Percentiles rank a stretch among this genome's conserved stretches.
phyloP scores from a whole-genome alignment of 768 basidiomycete genomes.

The Dentipellis sp. region DNA sequence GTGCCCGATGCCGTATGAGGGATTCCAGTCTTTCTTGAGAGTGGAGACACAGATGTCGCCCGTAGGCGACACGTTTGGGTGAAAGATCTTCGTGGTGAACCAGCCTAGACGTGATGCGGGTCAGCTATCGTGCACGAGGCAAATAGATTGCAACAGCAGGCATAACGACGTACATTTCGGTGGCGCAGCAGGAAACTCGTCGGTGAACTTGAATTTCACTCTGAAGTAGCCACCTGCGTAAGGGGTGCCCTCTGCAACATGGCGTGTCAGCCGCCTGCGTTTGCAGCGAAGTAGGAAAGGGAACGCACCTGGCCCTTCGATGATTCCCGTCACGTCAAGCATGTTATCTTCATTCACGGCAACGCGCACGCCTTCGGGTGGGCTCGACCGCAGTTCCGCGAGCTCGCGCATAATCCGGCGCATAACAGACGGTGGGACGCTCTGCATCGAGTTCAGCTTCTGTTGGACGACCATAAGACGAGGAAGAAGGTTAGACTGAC shows the following conservation, averaged over 20 bases:
- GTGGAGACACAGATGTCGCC: constrained; percentile 98
- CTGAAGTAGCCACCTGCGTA: constrained; percentile 66
- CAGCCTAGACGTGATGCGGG: constrained; percentile 44
- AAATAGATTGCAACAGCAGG: no score
- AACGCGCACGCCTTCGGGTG: constrained; percentile 90
- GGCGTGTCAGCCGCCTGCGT: constrained; percentile 12
- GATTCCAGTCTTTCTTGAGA: constrained; percentile 95
- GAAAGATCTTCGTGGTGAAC: constrained; percentile 92
- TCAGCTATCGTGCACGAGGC: background rate
- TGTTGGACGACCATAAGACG: background rate
- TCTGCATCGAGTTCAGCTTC: constrained; percentile 17
- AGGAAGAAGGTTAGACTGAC: background rate
- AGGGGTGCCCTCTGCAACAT: constrained; percentile 46
- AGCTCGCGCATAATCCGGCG: constrained; percentile 87
- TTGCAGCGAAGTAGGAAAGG: constrained; percentile 7
- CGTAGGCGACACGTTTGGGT: constrained; percentile 83
- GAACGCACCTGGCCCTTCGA: constrained; percentile 79
- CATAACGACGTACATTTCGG: constrained; percentile 71
- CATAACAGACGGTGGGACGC: constrained; percentile 47
- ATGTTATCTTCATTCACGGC: constrained; percentile 83
- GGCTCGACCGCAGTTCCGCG: constrained; percentile 66
- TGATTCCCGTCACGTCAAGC: constrained; percentile 78
- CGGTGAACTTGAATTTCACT: constrained; percentile 80
- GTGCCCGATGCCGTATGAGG: constrained; percentile 82
- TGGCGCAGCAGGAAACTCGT: constrained; percentile 89